Evolutionary conservation across 352 stramenopile genomes (phyloP).

Genomic region (Globisporangium abappressorium): DNA sequence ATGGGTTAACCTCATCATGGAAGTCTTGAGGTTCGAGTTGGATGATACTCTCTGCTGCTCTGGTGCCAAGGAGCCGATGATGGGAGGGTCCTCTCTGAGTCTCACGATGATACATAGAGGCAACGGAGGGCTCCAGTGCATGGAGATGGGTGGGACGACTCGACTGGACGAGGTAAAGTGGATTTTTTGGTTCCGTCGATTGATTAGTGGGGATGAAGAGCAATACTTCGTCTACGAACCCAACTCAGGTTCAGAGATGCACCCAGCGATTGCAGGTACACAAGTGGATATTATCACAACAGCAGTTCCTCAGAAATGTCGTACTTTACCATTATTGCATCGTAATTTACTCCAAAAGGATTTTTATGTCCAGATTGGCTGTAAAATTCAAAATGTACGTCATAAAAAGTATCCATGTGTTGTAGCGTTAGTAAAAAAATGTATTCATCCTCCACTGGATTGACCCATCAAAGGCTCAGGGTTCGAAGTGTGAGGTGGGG

Average conservation of each 20-base stretch:
- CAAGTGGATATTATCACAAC: too few relatives aligned
- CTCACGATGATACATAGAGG: not conserved
- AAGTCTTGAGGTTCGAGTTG: not conserved
- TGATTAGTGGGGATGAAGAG: not conserved
- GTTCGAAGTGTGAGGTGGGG: too few relatives aligned
- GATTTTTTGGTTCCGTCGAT: conserved; percentile 9
- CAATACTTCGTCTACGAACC: not conserved
- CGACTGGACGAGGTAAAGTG: not conserved
- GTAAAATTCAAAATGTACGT: too few relatives aligned
- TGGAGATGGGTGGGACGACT: not conserved
- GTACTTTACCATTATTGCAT: too few relatives aligned
- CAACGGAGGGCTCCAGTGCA: not conserved
- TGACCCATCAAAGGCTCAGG: not conserved
- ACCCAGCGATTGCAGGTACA: not conserved
- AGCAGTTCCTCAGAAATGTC: too few relatives aligned
- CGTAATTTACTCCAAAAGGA: too few relatives aligned
- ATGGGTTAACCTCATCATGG: not conserved
- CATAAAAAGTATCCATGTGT: too few relatives aligned
- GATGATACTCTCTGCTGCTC: not conserved
- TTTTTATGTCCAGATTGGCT: too few relatives aligned
- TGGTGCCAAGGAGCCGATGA: not conserved
- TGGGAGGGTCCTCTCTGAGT: conserved; percentile 1
- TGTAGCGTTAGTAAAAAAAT: too few relatives aligned
- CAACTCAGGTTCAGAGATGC: not conserved
- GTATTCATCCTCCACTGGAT: too few relatives aligned